Percentiles rank a stretch among this genome's conserved stretches.
phyloP scores from a whole-genome alignment of 129 eudicot species.

The Arctium minus region DNA sequence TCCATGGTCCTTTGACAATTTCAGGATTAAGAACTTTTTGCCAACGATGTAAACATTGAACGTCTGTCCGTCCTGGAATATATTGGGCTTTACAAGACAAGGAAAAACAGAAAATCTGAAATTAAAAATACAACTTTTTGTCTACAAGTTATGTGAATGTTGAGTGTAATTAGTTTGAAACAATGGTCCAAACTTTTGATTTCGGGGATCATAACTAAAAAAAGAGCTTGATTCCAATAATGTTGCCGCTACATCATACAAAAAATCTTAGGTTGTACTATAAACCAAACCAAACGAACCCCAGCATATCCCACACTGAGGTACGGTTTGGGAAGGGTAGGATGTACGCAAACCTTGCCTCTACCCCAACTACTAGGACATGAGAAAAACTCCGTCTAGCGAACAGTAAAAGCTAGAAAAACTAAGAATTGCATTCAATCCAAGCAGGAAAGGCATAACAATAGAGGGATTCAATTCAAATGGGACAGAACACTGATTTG shows the following conservation, averaged over 20 bases:
- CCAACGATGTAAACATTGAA: slow-evolving; percentile 73
- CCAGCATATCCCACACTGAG: background rate
- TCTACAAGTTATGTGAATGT: background rate
- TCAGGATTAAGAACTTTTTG: slow-evolving; percentile 70
- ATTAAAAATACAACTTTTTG: background rate
- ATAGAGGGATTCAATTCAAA: background rate
- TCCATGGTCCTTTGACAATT: slow-evolving; percentile 64
- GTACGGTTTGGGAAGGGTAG: no score
- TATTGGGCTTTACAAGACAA: slow-evolving; percentile 47
- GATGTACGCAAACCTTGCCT: background rate
- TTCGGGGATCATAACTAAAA: background rate
- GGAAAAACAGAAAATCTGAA: background rate
- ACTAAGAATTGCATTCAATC: background rate
- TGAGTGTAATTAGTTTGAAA: background rate
- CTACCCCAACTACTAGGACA: background rate
- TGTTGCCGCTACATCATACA: background rate
- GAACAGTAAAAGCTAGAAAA: background rate
- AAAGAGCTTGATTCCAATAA: background rate
- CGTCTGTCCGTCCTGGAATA: slow-evolving; percentile 56
- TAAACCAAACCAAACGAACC: background rate
- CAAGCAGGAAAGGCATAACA: background rate
- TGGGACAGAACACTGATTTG: background rate
- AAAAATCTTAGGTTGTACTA: background rate
- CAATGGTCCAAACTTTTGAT: background rate
- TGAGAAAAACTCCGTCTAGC: background rate